These are phyloP conservation scores for Pseudogymnoascus sp. DNA, from an alignment of 2,329 filamentous ascomycete genomes.

Conservation along the genomic window DNA sequence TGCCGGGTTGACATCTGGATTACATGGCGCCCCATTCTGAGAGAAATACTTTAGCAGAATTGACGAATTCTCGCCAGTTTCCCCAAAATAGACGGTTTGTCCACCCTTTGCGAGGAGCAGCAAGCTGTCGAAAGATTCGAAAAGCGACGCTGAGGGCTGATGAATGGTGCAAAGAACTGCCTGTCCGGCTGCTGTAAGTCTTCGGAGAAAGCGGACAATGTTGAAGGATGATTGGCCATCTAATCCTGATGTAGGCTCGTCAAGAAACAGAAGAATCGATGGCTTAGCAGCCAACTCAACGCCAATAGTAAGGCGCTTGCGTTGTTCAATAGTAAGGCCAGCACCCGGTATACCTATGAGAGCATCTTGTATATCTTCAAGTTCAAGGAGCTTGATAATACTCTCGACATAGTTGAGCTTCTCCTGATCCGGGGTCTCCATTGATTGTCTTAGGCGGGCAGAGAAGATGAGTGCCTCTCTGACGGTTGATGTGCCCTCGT, in stretches of 20 bases:
- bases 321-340: conserved; percentile 56
- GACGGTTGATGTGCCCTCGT: conserved; percentile 75
- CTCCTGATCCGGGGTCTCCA: conserved; percentile 61
- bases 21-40: conserved; percentile 48
- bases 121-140: conserved; percentile 53
- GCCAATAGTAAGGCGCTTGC: conserved; percentile 57
- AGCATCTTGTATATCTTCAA: conserved; percentile 61
- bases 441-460: conserved; percentile 77
- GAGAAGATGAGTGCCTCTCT: conserved; percentile 84
- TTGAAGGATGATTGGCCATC: conserved; percentile 60
- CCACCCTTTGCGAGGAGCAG: conserved; percentile 60
- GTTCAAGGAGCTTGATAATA: conserved; percentile 57
- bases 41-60: conserved; percentile 60
- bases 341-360: conserved; percentile 58
- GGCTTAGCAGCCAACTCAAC: conserved; percentile 53
- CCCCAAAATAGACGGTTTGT: conserved; percentile 63
- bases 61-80: conserved; percentile 54
- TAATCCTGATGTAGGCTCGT: conserved; percentile 57
- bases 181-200: conserved; percentile 50
- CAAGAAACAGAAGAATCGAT: conserved; percentile 54
- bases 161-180: conserved; percentile 52
- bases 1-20: conserved; percentile 46
- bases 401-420: conserved; percentile 85
- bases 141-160: conserved; percentile 48
- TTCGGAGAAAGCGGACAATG: conserved; percentile 56